Percentiles rank a stretch among this genome's conserved stretches.
Evolutionary conservation across 352 stramenopile genomes (phyloP).

Genomic region (Stephanocyclus meneghinianus): DNA sequence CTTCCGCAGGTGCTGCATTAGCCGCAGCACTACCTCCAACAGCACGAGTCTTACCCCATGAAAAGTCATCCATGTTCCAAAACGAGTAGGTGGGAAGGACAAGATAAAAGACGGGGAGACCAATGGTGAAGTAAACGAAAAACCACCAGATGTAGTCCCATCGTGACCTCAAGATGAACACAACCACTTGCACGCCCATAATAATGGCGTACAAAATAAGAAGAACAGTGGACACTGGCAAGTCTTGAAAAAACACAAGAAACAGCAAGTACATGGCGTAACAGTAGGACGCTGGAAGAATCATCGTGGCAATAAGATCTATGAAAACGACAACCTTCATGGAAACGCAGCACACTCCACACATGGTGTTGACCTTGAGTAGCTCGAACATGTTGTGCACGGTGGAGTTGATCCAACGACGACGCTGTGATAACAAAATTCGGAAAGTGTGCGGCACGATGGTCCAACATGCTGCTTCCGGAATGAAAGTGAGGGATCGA

Average conservation of each 20-base stretch:
- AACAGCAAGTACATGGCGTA: constrained; percentile 50
- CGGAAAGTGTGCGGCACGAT: constrained; percentile 68
- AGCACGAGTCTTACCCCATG: constrained; percentile 55
- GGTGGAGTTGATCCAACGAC: constrained; percentile 66
- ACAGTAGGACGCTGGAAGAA: constrained; percentile 51
- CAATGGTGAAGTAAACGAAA: constrained; percentile 52
- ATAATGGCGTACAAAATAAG: constrained; percentile 57
- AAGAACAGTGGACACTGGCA: constrained; percentile 34
- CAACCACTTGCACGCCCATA: constrained; percentile 51
- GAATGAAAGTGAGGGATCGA: constrained; percentile 62
- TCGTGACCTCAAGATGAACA: constrained; percentile 56
- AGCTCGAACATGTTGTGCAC: constrained; percentile 66
- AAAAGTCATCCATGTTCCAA: constrained; percentile 64
- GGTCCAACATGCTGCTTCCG: constrained; percentile 67
- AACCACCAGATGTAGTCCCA: constrained; percentile 61
- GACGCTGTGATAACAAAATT: constrained; percentile 62
- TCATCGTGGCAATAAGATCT: constrained; percentile 58
- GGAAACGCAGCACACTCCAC: constrained; percentile 55
- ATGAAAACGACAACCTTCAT: constrained; percentile 57
- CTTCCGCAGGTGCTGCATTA: neutral
- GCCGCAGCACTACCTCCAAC: constrained; percentile 20
- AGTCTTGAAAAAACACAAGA: constrained; percentile 44
- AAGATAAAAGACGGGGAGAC: constrained; percentile 57
- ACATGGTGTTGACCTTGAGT: constrained; percentile 60
- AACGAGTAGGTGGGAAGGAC: constrained; percentile 57